A percentile compares a stretch with the other conserved stretches of the same genome.
Conservation (phyloP, 83 land plant species). For the Picea abies region DNA sequence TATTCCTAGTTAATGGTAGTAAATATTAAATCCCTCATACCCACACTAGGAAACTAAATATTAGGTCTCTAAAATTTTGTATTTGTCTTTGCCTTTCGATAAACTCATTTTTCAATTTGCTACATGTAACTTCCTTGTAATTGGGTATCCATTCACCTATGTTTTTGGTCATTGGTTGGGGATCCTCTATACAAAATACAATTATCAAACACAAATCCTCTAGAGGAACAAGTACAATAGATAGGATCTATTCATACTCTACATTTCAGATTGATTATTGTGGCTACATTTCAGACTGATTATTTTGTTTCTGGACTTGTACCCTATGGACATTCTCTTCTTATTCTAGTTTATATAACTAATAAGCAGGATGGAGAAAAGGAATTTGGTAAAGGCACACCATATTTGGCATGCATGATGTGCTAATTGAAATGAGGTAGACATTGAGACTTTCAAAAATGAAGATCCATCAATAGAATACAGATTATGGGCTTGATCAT, state of each 20-base stretch:
- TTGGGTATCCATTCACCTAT: no score
- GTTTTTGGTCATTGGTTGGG: slow-evolving; percentile 95
- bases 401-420: slow-evolving; percentile 58
- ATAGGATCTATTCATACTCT: slow-evolving; percentile 37
- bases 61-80: no score
- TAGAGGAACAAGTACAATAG: slow-evolving; percentile 45
- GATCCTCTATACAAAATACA: slow-evolving; percentile 84
- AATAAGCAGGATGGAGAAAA: slow-evolving; percentile 39
- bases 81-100: no score
- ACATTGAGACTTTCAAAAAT: slow-evolving; percentile 86
- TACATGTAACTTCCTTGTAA: no score
- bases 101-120: no score
- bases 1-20: no score
- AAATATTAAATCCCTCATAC: no score
- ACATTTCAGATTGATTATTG: slow-evolving; percentile 83
- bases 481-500: slow-evolving; percentile 93
- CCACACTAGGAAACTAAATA: no score
- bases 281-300: slow-evolving; percentile 82
- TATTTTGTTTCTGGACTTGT: slow-evolving; percentile 92
- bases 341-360: slow-evolving; percentile 88
- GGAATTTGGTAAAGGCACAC: no score
- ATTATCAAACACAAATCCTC: slow-evolving; percentile 52
- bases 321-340: slow-evolving; percentile 92
- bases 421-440: slow-evolving; percentile 96
- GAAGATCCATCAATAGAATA: slow-evolving; percentile 93